These are phyloP conservation scores for Syncephalastrum contaminatum DNA, from an alignment of 371 early-diverging fungal species.

Conservation along the genomic window DNA sequence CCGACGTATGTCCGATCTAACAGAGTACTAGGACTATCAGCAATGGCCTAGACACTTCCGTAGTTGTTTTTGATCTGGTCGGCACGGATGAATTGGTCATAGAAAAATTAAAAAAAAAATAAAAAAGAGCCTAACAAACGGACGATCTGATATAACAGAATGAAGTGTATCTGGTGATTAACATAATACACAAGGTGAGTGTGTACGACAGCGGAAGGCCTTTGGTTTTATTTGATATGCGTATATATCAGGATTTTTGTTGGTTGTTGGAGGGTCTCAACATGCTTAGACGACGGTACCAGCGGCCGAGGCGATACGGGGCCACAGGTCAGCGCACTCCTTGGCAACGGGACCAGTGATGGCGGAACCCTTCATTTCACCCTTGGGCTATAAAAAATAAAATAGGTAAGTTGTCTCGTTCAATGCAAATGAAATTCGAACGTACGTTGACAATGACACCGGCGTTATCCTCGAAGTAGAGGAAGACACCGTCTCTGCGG, in stretches of 20 bases:
- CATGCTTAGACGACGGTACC: conserved; percentile 78
- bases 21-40: too few relatives aligned
- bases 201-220: too few relatives aligned
- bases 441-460: conserved; percentile 58
- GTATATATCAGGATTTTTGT: conserved; percentile 1
- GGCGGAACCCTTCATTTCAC: conserved; percentile 99
- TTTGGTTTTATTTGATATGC: too few relatives aligned
- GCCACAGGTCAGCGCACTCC: conserved; percentile 99
- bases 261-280: not conserved
- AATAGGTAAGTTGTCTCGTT: not conserved
- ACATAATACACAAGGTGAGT: too few relatives aligned
- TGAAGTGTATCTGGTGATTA: too few relatives aligned
- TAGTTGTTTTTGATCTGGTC: too few relatives aligned
- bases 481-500: conserved; percentile 98
- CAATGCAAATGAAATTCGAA: not conserved
- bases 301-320: conserved; percentile 98
- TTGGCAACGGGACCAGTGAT: conserved; percentile 99
- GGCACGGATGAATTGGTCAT: too few relatives aligned
- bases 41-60: too few relatives aligned
- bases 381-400: conserved; percentile 75
- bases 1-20: too few relatives aligned
- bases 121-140: too few relatives aligned
- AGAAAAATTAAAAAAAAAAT: too few relatives aligned
- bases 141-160: too few relatives aligned
- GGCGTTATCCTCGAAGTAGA: conserved; percentile 91